These are phyloP conservation scores for Globisporangium yorkense DNA, from an alignment of 352 stramenopile species.

Conservation along the genomic window DNA sequence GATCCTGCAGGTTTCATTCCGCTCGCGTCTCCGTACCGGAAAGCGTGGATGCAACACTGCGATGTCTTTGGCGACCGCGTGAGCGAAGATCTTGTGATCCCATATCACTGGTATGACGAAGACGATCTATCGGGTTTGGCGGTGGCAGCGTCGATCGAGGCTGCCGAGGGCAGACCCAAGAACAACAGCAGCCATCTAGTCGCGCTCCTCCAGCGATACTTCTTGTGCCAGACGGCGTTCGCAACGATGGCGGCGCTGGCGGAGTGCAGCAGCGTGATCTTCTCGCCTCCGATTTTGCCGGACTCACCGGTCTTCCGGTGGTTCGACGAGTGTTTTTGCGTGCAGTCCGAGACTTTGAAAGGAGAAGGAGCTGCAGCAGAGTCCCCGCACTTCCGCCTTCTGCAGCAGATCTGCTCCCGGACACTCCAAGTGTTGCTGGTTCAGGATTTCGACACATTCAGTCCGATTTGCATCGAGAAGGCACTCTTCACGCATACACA, in stretches of 20 bases:
- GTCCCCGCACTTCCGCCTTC: conserved; percentile 28
- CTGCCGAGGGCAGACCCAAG: neutral
- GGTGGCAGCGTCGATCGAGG: neutral
- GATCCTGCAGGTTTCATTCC: conserved; percentile 23
- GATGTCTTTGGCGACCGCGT: conserved; percentile 36
- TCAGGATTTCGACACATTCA: conserved; percentile 20
- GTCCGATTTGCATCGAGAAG: conserved; percentile 34
- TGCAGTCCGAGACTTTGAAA: conserved; percentile 14
- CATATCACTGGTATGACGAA: conserved; percentile 53
- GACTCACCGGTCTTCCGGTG: conserved; percentile 29
- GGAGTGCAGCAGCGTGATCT: conserved; percentile 7
- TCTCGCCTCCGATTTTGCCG: conserved; percentile 9
- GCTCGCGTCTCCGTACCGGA: conserved; percentile 14
- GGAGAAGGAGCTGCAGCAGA: conserved; percentile 5
- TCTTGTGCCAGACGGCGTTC: conserved; percentile 27
- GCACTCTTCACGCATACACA: conserved; percentile 24
- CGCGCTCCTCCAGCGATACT: conserved; percentile 22
- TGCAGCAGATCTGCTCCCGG: conserved; percentile 34
- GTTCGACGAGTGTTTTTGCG: conserved; percentile 56
- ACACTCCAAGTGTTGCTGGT: conserved; percentile 27
- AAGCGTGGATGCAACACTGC: conserved; percentile 34
- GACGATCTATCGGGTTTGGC: conserved; percentile 4
- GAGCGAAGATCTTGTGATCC: conserved; percentile 14
- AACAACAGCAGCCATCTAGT: conserved; percentile 7
- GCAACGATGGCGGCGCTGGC: conserved; percentile 16